Base-by-base conservation (phyloP, 805 yeast genomes). In the Sporopachydermia quercuum region DNA sequence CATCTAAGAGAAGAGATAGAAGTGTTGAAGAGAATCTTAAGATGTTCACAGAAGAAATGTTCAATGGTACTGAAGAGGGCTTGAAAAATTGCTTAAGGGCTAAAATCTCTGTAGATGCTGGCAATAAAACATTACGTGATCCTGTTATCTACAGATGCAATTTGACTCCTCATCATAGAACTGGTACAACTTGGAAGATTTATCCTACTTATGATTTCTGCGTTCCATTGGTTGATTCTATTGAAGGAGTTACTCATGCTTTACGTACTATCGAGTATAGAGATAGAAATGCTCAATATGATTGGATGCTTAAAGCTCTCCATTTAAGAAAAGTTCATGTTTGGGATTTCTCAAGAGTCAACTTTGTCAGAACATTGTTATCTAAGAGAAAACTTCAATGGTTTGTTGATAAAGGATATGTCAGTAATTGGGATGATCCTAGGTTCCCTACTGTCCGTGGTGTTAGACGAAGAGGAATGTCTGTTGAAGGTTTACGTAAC, bases 401-500 rank as follows among this genome's bases (percentile, higher is more conserved):
- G 98, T 86, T 91, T 63, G 98, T 91, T 46, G 97, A 91, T 68
- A 80, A 84, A 60, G 67, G 74, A 35, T 69, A 79, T 52, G 99
- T 91, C 43, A 54, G 71, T 16, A 86, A 85, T 65, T 91, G 99
- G 99, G 96, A 91, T 56, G 99, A 91, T 62, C 98, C 99, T 52
- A 75, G 99, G 62, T 91, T 91, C 85, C 99, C 99, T 50, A 91
- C 99, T 37, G 95, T 91, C 34, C 79, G 97, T 63, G 99, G 99
- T 68, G 96, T 89, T 40, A 84, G 96, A 70, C 79, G 98, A 71
- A 82, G 99, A 69, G 99, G 99, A 68, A 91, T 91, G 99, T 77
- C 96, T 34, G 93, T 91, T 47, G 96, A 91, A 67, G 99, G 97
- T 49, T 75, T 91, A 60, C 76, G 89, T 63, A 82, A 83, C 70